Evolutionary conservation across 306 rosid species (phyloP).

Genomic region (Geum urbanum): DNA sequence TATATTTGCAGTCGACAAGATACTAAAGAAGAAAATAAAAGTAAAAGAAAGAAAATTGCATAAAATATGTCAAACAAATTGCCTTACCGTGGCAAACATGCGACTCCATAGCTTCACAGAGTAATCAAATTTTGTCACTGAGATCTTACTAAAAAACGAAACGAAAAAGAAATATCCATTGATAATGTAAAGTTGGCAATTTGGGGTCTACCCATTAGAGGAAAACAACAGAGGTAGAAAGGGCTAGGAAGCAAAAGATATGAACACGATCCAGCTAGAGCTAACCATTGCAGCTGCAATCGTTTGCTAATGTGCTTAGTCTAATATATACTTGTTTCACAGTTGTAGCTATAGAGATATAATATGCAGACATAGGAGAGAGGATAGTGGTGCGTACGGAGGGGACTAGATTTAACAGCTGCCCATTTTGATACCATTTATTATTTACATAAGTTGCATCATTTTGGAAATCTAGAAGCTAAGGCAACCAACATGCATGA

Average conservation of each 20-base stretch:
- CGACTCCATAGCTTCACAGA: neutral
- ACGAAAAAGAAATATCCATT: neutral
- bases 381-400: conserved; percentile 42
- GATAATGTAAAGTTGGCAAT: neutral
- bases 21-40: neutral
- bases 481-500: conserved; percentile 24
- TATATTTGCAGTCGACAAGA: neutral
- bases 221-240: conserved; percentile 25
- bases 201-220: conserved; percentile 25
- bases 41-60: neutral
- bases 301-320: neutral
- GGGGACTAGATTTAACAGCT: conserved; percentile 57
- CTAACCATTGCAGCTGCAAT: neutral
- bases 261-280: conserved; percentile 3
- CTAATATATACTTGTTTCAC: neutral
- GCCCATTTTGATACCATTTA: conserved; percentile 23
- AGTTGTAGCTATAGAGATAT: neutral
- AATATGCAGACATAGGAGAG: conserved; percentile 11
- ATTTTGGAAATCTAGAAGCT: conserved; percentile 21
- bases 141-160: neutral
- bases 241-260: neutral
- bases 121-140: neutral
- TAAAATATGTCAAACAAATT: neutral
- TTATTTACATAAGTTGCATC: neutral
- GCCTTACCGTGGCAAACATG: neutral